Base-by-base conservation (phyloP, 169 alveolate species). In the Babesia gibsoni region DNA sequence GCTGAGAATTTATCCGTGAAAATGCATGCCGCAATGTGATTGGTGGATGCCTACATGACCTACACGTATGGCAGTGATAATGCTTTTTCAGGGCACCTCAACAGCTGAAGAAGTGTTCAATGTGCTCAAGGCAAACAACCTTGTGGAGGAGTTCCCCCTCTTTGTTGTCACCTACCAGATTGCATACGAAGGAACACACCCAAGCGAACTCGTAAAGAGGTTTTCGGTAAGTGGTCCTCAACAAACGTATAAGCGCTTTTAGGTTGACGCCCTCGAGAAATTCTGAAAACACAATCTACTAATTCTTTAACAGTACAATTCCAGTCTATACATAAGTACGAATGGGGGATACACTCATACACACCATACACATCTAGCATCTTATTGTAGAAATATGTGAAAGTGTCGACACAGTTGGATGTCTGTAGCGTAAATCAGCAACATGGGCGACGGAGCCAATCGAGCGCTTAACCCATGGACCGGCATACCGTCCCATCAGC, bases 111-210 rank as follows among this genome's bases (percentile, higher is more conserved):
- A 79, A 32, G 79, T 67, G 22, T 69, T 61, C 70, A 30, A 79
- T 25, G 78, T 79, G 1, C 54, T 79, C 18, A 49, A 25, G 58
- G 77, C 77, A 8, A 12, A 52, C 70, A 39, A 49, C 25, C 22
- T 32, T 18, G 53, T 36, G 70, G 72, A 3, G 1, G 68, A 68
- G 18, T 79, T 68, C 69, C 88, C 88, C 2, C 52, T 79, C 52
- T 79, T 79, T 37, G 65, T 41, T 14, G 65, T 69, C 14, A 79
- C 88, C 54, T 69, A 79, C 63, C 36, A 46, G 64, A 61, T 79
- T 20, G 58, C 88, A 23, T 68, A 45, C 56, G 72, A 58, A 32
- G 58, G 61, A n/a, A 46, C 48, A 14, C 43, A 67, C 29, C 88
- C 88, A 8, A 39, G 12, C 1, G 88, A 79, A 20, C 53, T 79